Conservation (phyloP, 306 rosid species). For the Vigna trinervia region DNA sequence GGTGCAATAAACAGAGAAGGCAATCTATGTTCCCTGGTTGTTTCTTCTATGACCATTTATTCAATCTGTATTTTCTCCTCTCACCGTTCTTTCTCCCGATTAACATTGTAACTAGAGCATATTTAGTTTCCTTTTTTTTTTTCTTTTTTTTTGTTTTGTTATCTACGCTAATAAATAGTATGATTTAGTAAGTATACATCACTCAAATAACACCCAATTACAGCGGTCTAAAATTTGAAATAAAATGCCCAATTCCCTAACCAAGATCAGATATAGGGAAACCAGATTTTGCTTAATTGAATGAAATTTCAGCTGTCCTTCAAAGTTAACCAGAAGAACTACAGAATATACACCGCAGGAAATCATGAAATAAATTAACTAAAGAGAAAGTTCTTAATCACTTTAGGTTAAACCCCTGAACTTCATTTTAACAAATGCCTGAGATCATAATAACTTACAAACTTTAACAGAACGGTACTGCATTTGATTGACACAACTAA, state of each 20-base stretch:
- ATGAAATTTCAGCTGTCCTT: conserved; percentile 25
- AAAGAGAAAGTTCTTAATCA: conserved; percentile 23
- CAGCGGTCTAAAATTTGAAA: conserved; percentile 34
- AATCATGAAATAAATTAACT: neutral
- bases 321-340: conserved; percentile 22
- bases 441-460: neutral
- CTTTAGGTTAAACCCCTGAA: conserved; percentile 17
- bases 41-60: conserved; percentile 23
- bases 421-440: conserved; percentile 25
- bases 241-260: conserved; percentile 18
- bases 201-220: conserved; percentile 3
- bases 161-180: conserved; percentile 12
- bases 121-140: neutral
- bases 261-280: conserved; percentile 24
- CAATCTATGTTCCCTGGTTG: neutral
- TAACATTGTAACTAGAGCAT: conserved; percentile 29
- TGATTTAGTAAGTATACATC: conserved; percentile 24
- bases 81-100: conserved; percentile 13
- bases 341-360: neutral
- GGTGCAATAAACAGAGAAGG: conserved; percentile 16
- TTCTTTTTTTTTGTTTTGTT: neutral
- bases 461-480: conserved; percentile 24
- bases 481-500: conserved; percentile 32
- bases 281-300: neutral
- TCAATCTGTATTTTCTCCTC: conserved; percentile 9